Evolutionary conservation across 345 rosid species (phyloP).

Genomic region (Sisymbrium altissimum): DNA sequence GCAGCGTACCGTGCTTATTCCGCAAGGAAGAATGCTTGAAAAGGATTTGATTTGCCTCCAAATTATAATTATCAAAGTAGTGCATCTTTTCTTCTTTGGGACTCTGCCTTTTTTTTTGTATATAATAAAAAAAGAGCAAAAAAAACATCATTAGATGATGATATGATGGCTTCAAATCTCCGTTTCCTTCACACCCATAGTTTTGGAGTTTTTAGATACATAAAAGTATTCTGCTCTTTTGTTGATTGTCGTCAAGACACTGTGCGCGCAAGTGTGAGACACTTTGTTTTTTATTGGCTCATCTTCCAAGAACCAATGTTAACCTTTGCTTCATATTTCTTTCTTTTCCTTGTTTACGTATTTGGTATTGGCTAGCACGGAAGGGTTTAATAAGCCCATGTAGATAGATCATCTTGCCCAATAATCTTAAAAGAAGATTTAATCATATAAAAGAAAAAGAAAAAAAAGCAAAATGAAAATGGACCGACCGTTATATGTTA

Average conservation of each 20-base stretch:
- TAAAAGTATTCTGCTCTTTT: no score
- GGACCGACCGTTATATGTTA: conserved; percentile 28
- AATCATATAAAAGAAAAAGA: background rate
- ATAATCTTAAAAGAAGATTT: background rate
- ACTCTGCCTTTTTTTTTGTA: background rate
- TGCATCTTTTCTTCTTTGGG: background rate
- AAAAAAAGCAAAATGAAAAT: background rate
- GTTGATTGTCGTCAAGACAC: no score
- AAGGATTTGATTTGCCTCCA: background rate
- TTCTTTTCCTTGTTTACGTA: no score
- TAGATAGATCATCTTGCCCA: background rate
- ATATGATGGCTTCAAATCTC: background rate
- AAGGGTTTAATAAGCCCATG: background rate
- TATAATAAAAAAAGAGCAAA: background rate
- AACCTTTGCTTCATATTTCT: no score
- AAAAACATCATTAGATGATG: no score
- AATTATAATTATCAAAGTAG: no score
- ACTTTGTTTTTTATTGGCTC: background rate
- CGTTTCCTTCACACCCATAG: background rate
- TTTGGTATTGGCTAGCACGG: background rate
- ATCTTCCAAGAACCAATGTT: no score
- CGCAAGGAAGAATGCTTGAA: conserved; percentile 54
- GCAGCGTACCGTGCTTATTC: conserved; percentile 63
- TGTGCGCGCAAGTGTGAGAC: no score
- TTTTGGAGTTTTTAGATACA: background rate